These are phyloP conservation scores for Serendipita indica DNA, from an alignment of 768 basidiomycete species.

Conservation along the genomic window DNA sequence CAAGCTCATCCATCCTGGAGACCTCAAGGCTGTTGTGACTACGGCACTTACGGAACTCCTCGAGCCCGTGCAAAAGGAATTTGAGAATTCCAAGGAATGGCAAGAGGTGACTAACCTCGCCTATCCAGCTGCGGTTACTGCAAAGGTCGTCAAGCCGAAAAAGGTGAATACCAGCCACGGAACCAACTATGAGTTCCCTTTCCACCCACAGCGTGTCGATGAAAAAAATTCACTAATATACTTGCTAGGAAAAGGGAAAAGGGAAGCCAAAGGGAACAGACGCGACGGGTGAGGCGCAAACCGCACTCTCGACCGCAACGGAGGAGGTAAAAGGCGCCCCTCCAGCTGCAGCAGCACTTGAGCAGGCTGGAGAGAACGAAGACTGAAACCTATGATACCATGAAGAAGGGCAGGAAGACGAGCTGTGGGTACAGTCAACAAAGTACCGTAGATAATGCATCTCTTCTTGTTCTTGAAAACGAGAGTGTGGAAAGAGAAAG, in stretches of 20 bases:
- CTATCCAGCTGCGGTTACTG: slow-evolving; percentile 41
- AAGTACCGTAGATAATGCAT: too few relatives aligned
- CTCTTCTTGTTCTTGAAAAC: too few relatives aligned
- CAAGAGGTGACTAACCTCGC: slow-evolving; percentile 59
- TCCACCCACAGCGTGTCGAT: not conserved
- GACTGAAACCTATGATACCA: not conserved
- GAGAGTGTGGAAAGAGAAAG: too few relatives aligned
- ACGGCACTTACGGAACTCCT: slow-evolving; percentile 60
- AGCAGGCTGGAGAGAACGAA: slow-evolving; percentile 3
- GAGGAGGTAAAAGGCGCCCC: not conserved
- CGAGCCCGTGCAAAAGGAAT: slow-evolving; percentile 66
- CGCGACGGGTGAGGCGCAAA: slow-evolving; percentile 12
- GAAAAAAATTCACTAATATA: too few relatives aligned
- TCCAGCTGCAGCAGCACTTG: not conserved
- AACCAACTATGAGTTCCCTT: not conserved
- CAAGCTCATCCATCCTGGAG: slow-evolving; percentile 74
- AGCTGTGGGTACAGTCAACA: not conserved
- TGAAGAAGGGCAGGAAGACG: not conserved
- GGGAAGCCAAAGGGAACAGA: not conserved
- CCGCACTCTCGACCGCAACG: slow-evolving; percentile 5
- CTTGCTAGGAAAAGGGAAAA: slow-evolving; percentile 8
- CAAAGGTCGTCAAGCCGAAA: slow-evolving; percentile 11
- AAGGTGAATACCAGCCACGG: slow-evolving; percentile 8
- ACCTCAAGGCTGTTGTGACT: slow-evolving; percentile 68
- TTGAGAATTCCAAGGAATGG: slow-evolving; percentile 68